phyloP scores from a whole-genome alignment of 2,329 filamentous ascomycete genomes.

The Lithohypha guttulata region DNA sequence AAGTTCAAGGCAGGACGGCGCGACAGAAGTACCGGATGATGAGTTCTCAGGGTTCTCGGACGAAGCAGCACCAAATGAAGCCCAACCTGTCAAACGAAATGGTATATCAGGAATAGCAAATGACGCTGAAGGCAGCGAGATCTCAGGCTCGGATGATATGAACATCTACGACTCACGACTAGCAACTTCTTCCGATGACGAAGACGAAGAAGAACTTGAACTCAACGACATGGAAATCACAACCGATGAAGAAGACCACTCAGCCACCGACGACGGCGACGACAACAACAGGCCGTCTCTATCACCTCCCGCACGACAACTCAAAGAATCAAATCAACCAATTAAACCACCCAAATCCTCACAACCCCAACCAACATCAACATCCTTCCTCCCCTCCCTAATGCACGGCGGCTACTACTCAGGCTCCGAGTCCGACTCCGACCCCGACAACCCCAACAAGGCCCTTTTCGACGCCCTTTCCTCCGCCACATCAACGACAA shows the following conservation, averaged over 20 bases:
- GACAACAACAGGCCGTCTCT: conserved; percentile 16
- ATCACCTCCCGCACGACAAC: conserved; percentile 9
- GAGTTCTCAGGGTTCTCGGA: conserved; percentile 23
- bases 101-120: too few species aligned
- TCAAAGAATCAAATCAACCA: conserved; percentile 18
- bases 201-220: background rate
- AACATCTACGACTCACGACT: conserved; percentile 2
- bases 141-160: too few species aligned
- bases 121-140: too few species aligned
- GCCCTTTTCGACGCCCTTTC: conserved; percentile 17
- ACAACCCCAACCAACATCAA: conserved; percentile 25
- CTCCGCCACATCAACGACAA: conserved; percentile 19
- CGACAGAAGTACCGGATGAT: too few species aligned
- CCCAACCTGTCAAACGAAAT: too few species aligned
- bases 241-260: conserved; percentile 4
- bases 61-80: too few species aligned
- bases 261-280: conserved; percentile 19
- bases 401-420: conserved; percentile 52
- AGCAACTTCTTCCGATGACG: conserved; percentile 1
- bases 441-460: conserved; percentile 34
- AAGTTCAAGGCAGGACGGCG: too few species aligned
- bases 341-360: too few species aligned
- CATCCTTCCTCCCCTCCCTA: conserved; percentile 51
- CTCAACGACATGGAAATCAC: conserved; percentile 7
- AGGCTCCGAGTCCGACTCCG: conserved; percentile 47